Evolutionary conservation across 176 grass and related monocot genomes (phyloP).

Genomic region (Triticum aestivum): IWGSC_CS_RefSeq_v2.1 NC_057804.1:74651167-74651666

Average conservation of each 20-base stretch:
- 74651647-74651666: neutral
- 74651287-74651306: conserved; percentile 48
- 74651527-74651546: neutral
- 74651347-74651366: neutral
- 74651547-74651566: neutral
- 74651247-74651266: conserved; percentile 92
- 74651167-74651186: conserved; percentile 89
- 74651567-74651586: neutral
- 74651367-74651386: neutral
- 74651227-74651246: conserved; percentile 71
- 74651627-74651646: neutral
- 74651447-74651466: neutral
- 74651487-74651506: neutral
- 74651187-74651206: conserved; percentile 99
- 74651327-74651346: neutral
- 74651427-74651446: neutral
- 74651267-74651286: conserved; percentile 86
- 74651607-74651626: neutral
- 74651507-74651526: neutral
- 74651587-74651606: neutral
- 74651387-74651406: neutral
- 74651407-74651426: neutral
- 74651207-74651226: conserved; percentile 78
- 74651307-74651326: neutral
- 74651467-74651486: neutral